Conservation (phyloP, 2,329 filamentous ascomycete genomes). For the Ceratocystis diversiconidia region DNA sequence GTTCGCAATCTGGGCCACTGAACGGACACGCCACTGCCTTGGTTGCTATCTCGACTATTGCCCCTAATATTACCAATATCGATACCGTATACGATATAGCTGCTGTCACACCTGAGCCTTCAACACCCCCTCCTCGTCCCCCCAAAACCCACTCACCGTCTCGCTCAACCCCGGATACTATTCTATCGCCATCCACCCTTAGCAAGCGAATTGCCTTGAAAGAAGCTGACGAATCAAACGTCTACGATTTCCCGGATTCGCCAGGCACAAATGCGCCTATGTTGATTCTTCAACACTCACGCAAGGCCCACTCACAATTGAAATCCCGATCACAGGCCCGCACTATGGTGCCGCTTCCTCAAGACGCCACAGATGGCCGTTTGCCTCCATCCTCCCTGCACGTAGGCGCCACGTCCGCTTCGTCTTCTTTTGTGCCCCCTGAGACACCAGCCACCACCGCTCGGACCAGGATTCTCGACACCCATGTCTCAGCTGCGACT, state of each 20-base stretch:
- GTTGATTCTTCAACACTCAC: conserved; percentile 7
- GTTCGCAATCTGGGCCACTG: background rate
- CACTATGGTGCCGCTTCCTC: background rate
- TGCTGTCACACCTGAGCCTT: background rate
- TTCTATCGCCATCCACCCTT: conserved; percentile 4
- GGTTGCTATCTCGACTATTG: background rate
- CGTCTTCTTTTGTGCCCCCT: conserved; percentile 9
- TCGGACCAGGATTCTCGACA: conserved; percentile 14
- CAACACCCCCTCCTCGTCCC: conserved; percentile 9
- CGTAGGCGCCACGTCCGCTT: conserved; percentile 9
- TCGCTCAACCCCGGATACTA: background rate
- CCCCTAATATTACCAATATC: background rate
- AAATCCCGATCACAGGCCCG: background rate
- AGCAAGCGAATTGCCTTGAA: background rate
- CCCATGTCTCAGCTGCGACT: conserved; percentile 11
- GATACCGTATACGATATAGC: background rate
- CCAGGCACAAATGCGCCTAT: conserved; percentile 9
- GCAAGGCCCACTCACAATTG: background rate
- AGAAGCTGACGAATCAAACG: background rate
- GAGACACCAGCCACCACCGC: conserved; percentile 18
- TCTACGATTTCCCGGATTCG: conserved; percentile 16
- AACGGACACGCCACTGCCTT: background rate
- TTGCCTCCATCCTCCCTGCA: background rate
- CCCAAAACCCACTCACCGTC: background rate
- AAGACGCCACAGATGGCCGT: conserved; percentile 5